phyloP scores from a whole-genome alignment of 352 stramenopile species.

The Phytopythium boreale region DNA sequence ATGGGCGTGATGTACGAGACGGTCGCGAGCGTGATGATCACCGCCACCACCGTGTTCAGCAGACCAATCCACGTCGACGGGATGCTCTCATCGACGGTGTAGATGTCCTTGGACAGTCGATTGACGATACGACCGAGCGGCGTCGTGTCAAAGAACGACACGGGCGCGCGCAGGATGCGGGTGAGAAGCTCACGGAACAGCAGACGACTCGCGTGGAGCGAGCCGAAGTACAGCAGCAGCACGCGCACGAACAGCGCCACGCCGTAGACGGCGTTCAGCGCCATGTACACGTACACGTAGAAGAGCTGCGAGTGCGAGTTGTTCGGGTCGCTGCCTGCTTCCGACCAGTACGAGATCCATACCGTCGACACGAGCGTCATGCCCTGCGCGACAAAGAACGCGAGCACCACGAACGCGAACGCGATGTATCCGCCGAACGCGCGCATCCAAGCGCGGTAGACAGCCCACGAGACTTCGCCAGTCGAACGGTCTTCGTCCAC shows the following conservation, averaged over 20 bases:
- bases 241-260: conserved; percentile 60
- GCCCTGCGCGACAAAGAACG: conserved; percentile 47
- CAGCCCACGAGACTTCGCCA: conserved; percentile 62
- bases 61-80: conserved; percentile 39
- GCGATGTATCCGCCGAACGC: conserved; percentile 57
- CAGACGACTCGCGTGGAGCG: conserved; percentile 49
- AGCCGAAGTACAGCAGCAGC: conserved; percentile 58
- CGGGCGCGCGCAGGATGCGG: conserved; percentile 55
- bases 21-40: conserved; percentile 41
- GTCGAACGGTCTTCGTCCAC: conserved; percentile 71
- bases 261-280: conserved; percentile 57
- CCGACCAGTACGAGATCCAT: conserved; percentile 95
- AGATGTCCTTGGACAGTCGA: conserved; percentile 60
- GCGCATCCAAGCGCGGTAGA: conserved; percentile 65
- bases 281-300: conserved; percentile 83
- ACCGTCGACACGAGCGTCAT: conserved; percentile 57
- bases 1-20: conserved; percentile 52
- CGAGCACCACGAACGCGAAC: conserved; percentile 46
- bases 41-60: conserved; percentile 48
- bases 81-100: conserved; percentile 62
- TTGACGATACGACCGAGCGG: conserved; percentile 63
- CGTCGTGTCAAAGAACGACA: conserved; percentile 73
- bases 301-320: conserved; percentile 65
- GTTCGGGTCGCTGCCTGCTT: conserved; percentile 38
- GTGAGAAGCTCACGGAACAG: conserved; percentile 65